Base-by-base conservation (phyloP, 2,329 filamentous ascomycete genomes). In the Chaetomium globosum region DNA sequence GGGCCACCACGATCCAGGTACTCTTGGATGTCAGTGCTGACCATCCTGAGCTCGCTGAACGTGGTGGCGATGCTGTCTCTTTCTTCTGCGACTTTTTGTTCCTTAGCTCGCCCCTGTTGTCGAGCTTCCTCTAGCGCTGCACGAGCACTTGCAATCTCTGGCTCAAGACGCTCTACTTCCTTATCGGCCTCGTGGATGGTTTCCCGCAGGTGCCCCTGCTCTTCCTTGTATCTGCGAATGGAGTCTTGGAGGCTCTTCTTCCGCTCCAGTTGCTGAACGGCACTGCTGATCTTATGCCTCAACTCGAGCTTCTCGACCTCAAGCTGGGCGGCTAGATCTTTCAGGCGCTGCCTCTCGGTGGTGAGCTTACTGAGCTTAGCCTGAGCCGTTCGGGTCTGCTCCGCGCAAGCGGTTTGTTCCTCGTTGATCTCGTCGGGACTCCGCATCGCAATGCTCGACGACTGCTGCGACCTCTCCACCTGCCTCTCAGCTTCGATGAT, bases 341-440 rank as follows among this genome's bases (percentile, higher is more conserved):
- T 87, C 61, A 87, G 83, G 48, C 90, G 87, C 70, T 97, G 91
- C 70, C 86, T 88, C 39, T 95, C 91, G 13, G 78, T 80, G 0
- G 83, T 85, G 36, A 96, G 77, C 71, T 90, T 90, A 7, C 83
- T 77, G 13, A 94, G 82, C 52, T 81, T 84, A 51, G 81, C 81
- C 73, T 91, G 92, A 31, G 87, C 78, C 26, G 79, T 78, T 62
- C 89, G 86, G 69, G 87, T 83, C 73, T 91, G 87, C 66, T 93
- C 91, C 23, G 84, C 85, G 63, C 89, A 83, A 21, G 80, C 78
- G 56, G 87, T 86, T 67, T 93, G 86, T 56, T 93, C 86, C 61
- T 91, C 88, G 71, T 95, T 90, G 61, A 98, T 93, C 70, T 95
- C 91, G 61, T 96, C 91, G 7, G 92, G 84, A 33, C 90, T 91